Evolutionary conservation across 163 green algal species (phyloP).

Genomic region (Smithsoniella earleae): DNA sequence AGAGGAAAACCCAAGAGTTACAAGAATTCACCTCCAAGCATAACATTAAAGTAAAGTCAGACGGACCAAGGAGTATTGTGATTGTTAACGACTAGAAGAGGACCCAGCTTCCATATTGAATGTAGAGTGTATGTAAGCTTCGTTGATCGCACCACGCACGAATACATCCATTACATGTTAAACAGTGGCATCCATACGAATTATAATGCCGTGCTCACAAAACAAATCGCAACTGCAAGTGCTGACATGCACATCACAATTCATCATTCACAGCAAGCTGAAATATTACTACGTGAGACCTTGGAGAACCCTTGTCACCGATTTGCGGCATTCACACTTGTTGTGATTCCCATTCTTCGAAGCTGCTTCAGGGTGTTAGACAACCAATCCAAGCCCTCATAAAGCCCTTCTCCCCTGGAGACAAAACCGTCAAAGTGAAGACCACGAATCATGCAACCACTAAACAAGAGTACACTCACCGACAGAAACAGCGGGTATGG

Average conservation of each 20-base stretch:
- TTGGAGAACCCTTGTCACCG: no score
- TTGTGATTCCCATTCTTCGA: slow-evolving; percentile 2
- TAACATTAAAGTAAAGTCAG: neutral
- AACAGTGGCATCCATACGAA: neutral
- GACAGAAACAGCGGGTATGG: no score
- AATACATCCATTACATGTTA: neutral
- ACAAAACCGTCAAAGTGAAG: neutral
- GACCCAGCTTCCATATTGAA: neutral
- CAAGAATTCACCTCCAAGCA: neutral
- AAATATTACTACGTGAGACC: no score
- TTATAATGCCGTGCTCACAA: neutral
- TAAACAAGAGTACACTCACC: no score
- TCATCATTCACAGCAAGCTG: no score
- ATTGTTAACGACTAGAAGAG: neutral
- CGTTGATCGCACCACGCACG: neutral
- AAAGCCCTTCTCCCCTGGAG: slow-evolving; percentile 55
- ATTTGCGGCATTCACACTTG: slow-evolving; percentile 17
- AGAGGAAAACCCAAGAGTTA: slow-evolving; percentile 17
- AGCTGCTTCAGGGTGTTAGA: slow-evolving; percentile 35
- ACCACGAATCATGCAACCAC: neutral
- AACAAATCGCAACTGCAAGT: neutral
- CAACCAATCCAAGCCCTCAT: slow-evolving; percentile 67
- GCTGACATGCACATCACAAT: no score
- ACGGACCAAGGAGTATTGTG: no score
- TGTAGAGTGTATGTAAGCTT: neutral